Conservation (phyloP, 371 early-diverging fungal species). For the Actinomortierella wolfii region DNA sequence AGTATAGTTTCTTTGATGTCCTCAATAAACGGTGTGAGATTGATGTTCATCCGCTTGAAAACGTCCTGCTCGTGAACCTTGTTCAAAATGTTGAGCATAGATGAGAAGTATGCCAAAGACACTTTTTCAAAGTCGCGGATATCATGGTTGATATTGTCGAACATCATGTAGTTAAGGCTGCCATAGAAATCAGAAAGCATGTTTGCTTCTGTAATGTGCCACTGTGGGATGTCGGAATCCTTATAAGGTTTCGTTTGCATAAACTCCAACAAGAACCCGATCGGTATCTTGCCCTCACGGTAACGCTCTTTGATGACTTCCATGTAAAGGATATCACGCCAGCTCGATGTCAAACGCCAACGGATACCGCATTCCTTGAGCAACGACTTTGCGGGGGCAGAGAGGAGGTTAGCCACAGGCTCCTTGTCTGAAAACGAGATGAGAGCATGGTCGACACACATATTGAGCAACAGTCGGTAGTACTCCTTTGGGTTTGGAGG, state of each 20-base stretch:
- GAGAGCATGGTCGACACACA: constrained; percentile 63
- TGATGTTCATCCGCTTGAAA: constrained; percentile 44
- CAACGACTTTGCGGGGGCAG: constrained; percentile 62
- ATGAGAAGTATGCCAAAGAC: constrained; percentile 28
- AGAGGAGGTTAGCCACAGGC: constrained; percentile 55
- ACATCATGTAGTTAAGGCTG: constrained; percentile 49
- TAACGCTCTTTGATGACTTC: constrained; percentile 62
- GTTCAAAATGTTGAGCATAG: constrained; percentile 50
- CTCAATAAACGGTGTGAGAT: constrained; percentile 53
- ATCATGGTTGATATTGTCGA: constrained; percentile 47
- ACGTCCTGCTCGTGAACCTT: constrained; percentile 48
- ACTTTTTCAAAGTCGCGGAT: constrained; percentile 43
- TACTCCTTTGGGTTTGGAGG: constrained; percentile 62
- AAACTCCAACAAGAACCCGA: constrained; percentile 53
- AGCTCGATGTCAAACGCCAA: constrained; percentile 73
- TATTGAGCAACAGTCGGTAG: constrained; percentile 59
- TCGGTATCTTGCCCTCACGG: constrained; percentile 48
- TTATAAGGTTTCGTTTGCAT: constrained; percentile 52
- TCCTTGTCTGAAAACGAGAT: constrained; percentile 54
- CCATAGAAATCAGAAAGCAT: constrained; percentile 51
- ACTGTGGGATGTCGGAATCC: constrained; percentile 51
- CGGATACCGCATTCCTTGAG: constrained; percentile 71
- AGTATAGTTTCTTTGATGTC: constrained; percentile 50
- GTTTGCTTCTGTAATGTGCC: constrained; percentile 53
- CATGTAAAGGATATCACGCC: constrained; percentile 66